Conservation (phyloP, 371 early-diverging fungal genomes). For the Lichtheimia hyalospora region DNA sequence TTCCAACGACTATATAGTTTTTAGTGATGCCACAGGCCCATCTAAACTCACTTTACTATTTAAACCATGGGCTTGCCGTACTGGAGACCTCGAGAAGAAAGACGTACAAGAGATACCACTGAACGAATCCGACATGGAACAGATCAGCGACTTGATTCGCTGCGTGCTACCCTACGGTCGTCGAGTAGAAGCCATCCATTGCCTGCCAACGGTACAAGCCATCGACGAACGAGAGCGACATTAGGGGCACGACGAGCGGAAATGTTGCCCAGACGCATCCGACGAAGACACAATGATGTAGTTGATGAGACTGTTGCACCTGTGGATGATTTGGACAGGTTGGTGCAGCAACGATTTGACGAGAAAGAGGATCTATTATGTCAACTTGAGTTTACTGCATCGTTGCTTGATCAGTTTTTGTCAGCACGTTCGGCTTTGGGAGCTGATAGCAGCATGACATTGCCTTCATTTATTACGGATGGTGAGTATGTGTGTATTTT, state of each 20-base stretch:
- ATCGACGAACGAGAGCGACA: conserved; percentile 7
- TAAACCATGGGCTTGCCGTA: conserved; percentile 10
- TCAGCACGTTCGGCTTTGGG: conserved; percentile 30
- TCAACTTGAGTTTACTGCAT: conserved; percentile 33
- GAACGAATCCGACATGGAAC: not conserved
- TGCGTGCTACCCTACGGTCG: not conserved
- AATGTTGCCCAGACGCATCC: not conserved
- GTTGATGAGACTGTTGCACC: not conserved
- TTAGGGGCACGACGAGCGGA: not conserved
- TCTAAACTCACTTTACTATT: too few species aligned
- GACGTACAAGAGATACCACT: not conserved
- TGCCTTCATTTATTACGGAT: conserved; percentile 33
- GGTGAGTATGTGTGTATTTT: conserved; percentile 11
- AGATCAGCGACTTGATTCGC: conserved; percentile 1
- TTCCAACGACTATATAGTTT: too few species aligned
- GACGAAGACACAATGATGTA: not conserved
- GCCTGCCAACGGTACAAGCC: not conserved
- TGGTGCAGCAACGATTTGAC: conserved; percentile 25
- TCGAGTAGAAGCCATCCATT: not conserved
- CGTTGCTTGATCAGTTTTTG: conserved; percentile 36
- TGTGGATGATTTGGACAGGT: conserved; percentile 21
- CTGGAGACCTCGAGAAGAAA: conserved; percentile 15
- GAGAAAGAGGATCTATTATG: conserved; percentile 36
- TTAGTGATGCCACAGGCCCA: too few species aligned
- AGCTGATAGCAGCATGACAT: conserved; percentile 9